phyloP scores from a whole-genome alignment of 345 rosid genomes.

The Eucalyptus coolabah region DNA sequence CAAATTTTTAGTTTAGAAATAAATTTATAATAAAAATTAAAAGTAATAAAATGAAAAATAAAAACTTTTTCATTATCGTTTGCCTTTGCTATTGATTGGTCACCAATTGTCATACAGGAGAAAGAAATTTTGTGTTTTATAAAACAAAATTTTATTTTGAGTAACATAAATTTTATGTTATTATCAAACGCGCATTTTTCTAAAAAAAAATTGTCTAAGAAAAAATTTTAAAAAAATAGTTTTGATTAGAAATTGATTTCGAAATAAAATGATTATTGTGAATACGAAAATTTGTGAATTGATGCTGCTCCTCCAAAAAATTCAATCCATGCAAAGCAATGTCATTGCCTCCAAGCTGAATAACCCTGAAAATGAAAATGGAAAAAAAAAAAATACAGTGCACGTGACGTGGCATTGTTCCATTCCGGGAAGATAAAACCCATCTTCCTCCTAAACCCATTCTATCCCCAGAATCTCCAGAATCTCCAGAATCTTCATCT shows the following conservation, averaged over 20 bases:
- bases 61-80: fast-evolving
- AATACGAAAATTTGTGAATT: background rate
- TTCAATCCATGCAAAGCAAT: background rate
- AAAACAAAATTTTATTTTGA: fast-evolving
- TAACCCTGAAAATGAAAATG: background rate
- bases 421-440: background rate
- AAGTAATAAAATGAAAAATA: too few relatives aligned
- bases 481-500: background rate
- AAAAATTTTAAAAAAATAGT: fast-evolving
- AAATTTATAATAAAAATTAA: too few relatives aligned
- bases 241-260: too few relatives aligned
- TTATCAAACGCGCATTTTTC: fast-evolving
- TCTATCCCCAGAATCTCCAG: background rate
- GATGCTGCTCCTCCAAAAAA: background rate
- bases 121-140: too few relatives aligned
- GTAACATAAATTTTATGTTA: too few relatives aligned
- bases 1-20: too few relatives aligned
- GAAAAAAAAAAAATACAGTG: too few relatives aligned
- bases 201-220: too few relatives aligned
- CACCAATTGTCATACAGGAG: fast-evolving
- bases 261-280: too few relatives aligned
- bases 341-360: background rate
- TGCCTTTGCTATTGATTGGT: fast-evolving
- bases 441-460: background rate
- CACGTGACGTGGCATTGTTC: background rate